phyloP scores from a whole-genome alignment of 306 rosid species.

The Geum urbanum region DNA sequence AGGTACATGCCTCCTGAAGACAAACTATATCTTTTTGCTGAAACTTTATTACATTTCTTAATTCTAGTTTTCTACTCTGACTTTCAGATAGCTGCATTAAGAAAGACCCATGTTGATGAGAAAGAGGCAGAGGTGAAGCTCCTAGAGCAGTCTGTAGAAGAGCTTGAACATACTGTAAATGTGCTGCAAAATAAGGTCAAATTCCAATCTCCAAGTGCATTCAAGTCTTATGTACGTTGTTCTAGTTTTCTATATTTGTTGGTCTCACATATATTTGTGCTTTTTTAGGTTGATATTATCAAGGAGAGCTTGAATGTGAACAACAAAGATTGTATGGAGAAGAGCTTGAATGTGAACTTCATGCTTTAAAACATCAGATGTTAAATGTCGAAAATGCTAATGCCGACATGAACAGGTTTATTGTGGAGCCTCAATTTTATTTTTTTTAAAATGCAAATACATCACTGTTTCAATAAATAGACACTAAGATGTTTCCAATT shows the following conservation, averaged over 20 bases:
- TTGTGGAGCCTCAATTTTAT: slow-evolving; percentile 17
- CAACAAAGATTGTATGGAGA: slow-evolving; percentile 77
- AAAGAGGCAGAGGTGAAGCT: slow-evolving; percentile 79
- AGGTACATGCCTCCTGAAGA: slow-evolving; percentile 40
- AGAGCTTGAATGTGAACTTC: slow-evolving; percentile 84
- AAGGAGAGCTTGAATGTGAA: slow-evolving; percentile 76
- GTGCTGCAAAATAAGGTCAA: slow-evolving; percentile 78
- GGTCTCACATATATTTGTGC: slow-evolving; percentile 6
- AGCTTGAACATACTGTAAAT: slow-evolving; percentile 69
- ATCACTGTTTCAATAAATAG: neutral
- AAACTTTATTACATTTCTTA: slow-evolving; percentile 4
- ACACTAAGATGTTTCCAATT: neutral
- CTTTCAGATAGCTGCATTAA: slow-evolving; percentile 64
- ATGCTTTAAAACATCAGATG: slow-evolving; percentile 62
- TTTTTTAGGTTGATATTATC: slow-evolving; percentile 68
- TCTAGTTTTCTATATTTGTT: slow-evolving; percentile 8
- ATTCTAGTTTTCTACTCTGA: slow-evolving; percentile 24
- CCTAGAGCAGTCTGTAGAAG: slow-evolving; percentile 73
- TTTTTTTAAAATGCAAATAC: neutral
- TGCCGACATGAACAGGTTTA: slow-evolving; percentile 72
- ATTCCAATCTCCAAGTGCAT: neutral
- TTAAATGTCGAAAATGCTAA: slow-evolving; percentile 62
- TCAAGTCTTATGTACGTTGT: slow-evolving; percentile 8
- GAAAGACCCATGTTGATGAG: slow-evolving; percentile 58
- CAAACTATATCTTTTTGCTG: neutral